Conservation (phyloP, 768 basidiomycete species). For the Neoboletus subvelutipes region DNA sequence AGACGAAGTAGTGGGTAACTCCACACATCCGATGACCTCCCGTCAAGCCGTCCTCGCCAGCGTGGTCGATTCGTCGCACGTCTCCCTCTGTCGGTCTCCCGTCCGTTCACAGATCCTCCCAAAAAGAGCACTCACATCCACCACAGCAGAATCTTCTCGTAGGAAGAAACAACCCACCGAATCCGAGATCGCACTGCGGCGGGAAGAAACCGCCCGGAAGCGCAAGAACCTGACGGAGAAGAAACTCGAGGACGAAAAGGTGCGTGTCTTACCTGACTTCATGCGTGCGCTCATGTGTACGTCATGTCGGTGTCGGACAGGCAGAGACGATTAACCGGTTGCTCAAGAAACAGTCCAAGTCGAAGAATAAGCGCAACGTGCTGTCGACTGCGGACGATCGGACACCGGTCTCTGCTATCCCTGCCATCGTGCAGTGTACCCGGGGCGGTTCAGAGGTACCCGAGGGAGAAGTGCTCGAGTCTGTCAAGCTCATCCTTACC, state of each 20-base stretch:
- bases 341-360: conserved; percentile 78
- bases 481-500: conserved; percentile 43
- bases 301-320: conserved; percentile 40
- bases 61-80: not conserved
- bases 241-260: conserved; percentile 45
- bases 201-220: conserved; percentile 82
- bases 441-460: conserved; percentile 31
- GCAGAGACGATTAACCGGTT: conserved; percentile 88
- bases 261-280: conserved; percentile 20
- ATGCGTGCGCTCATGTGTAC: not conserved
- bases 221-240: conserved; percentile 56
- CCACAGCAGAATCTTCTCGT: not conserved
- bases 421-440: conserved; percentile 27
- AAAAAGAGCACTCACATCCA: not conserved
- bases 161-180: conserved; percentile 67
- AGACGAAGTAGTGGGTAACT: not conserved
- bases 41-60: not conserved
- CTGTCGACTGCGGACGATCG: conserved; percentile 49
- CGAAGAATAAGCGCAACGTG: conserved; percentile 58
- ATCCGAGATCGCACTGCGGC: conserved; percentile 66
- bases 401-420: conserved; percentile 32
- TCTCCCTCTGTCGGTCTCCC: not conserved
- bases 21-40: not conserved
- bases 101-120: not conserved
- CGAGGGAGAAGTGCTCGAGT: conserved; percentile 43